Conservation (phyloP, 169 alveolate genomes). For the Cryptosporidium ryanae region DNA sequence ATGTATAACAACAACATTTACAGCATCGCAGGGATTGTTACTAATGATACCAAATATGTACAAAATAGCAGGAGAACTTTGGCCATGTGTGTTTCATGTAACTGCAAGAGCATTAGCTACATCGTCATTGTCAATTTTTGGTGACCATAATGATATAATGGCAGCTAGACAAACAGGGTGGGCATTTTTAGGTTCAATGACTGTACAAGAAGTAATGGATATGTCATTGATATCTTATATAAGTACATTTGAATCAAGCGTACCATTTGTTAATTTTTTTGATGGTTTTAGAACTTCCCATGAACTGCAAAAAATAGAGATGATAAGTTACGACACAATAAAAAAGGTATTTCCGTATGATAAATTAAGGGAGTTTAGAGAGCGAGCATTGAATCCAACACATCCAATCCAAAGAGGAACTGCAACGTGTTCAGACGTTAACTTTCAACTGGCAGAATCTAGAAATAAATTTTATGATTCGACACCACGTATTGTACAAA, state of each 20-base stretch:
- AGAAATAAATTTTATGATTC: slow-evolving; percentile 77
- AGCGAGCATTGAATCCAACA: slow-evolving; percentile 79
- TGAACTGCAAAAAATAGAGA: slow-evolving; percentile 77
- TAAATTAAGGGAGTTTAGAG: slow-evolving; percentile 70
- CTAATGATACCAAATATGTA: slow-evolving; percentile 81
- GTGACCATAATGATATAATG: slow-evolving; percentile 81
- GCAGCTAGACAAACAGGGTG: slow-evolving; percentile 80
- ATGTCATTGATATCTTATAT: slow-evolving; percentile 79
- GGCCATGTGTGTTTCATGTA: slow-evolving; percentile 81
- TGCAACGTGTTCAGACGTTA: slow-evolving; percentile 79
- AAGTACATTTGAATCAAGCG: slow-evolving; percentile 79
- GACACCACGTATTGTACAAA: slow-evolving; percentile 77
- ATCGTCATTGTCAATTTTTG: slow-evolving; percentile 80
- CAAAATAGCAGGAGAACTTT: slow-evolving; percentile 81
- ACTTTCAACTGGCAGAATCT: slow-evolving; percentile 79
- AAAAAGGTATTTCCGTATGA: slow-evolving; percentile 64
- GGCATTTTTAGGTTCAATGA: slow-evolving; percentile 79
- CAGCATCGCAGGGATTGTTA: slow-evolving; percentile 80
- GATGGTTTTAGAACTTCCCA: slow-evolving; percentile 82
- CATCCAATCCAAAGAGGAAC: slow-evolving; percentile 81
- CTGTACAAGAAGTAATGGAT: slow-evolving; percentile 80
- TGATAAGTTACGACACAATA: slow-evolving; percentile 63
- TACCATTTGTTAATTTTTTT: slow-evolving; percentile 80
- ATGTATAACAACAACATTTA: slow-evolving; percentile 77
- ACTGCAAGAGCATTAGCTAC: slow-evolving; percentile 81